Percentiles rank a stretch among this genome's conserved stretches.
Conservation (phyloP, 768 basidiomycete genomes). For the Crepidotus variabilis region DNA sequence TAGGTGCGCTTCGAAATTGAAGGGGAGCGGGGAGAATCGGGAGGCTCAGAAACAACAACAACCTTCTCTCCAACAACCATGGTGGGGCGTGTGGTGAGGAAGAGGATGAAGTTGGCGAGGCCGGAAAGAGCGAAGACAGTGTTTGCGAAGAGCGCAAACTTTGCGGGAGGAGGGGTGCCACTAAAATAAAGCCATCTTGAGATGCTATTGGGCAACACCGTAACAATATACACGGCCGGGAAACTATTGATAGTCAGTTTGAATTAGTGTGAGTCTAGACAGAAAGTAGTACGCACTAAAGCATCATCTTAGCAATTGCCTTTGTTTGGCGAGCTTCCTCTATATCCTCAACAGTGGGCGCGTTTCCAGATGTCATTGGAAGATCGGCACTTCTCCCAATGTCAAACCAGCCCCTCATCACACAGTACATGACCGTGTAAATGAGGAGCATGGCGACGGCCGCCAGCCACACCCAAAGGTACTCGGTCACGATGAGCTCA, state of each 20-base stretch:
- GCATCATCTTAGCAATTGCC: conserved; percentile 36
- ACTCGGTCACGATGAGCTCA: conserved; percentile 42
- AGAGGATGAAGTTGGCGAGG: conserved; percentile 38
- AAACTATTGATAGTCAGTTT: conserved; percentile 28
- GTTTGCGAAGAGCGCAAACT: conserved; percentile 33
- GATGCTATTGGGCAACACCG: conserved; percentile 37
- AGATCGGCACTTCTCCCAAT: conserved; percentile 25
- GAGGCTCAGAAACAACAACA: not conserved
- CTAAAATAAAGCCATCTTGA: conserved; percentile 35
- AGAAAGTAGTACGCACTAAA: conserved; percentile 34
- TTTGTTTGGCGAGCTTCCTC: conserved; percentile 20
- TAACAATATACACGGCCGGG: conserved; percentile 38
- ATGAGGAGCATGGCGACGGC: conserved; percentile 38
- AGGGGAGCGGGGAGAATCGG: not conserved
- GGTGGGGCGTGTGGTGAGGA: conserved; percentile 24
- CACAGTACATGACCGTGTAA: conserved; percentile 41
- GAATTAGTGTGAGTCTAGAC: not conserved
- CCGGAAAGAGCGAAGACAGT: conserved; percentile 40
- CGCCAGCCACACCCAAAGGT: conserved; percentile 48
- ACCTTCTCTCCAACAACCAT: conserved; percentile 18
- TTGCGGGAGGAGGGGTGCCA: conserved; percentile 26
- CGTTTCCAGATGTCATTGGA: not conserved
- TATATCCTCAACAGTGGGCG: conserved; percentile 3
- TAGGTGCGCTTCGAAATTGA: not conserved
- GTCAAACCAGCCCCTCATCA: conserved; percentile 32